Evolutionary conservation across 345 rosid genomes (phyloP).

Genomic region (Tarenaya hassleriana): DNA sequence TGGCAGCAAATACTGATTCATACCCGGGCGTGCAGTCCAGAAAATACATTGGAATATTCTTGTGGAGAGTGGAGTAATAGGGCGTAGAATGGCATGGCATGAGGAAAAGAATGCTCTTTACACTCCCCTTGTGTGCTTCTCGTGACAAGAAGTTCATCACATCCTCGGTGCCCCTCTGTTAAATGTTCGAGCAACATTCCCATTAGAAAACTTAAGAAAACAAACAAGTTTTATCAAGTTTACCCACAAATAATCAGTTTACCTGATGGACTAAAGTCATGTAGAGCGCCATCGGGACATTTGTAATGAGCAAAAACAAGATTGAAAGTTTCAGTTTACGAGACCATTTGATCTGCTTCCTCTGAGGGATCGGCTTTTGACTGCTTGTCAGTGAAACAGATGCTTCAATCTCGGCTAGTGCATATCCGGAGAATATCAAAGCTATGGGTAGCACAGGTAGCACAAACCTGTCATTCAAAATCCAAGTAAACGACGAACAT

Average conservation of each 20-base stretch:
- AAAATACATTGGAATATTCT: conserved; percentile 60
- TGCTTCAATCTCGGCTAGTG: conserved; percentile 48
- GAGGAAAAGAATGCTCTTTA: conserved; percentile 62
- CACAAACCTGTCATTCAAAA: conserved; percentile 64
- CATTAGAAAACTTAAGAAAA: conserved; percentile 7
- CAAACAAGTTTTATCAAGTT: neutral
- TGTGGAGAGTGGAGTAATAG: conserved; percentile 70
- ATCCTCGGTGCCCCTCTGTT: conserved; percentile 94
- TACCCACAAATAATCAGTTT: conserved; percentile 7
- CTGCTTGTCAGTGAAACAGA: conserved; percentile 24
- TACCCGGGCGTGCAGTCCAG: conserved; percentile 92
- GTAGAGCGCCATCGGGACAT: conserved; percentile 81
- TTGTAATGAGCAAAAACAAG: conserved; percentile 69
- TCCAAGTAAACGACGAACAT: conserved; percentile 29
- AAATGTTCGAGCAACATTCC: conserved; percentile 14
- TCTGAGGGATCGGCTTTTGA: conserved; percentile 34
- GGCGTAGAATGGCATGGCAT: conserved; percentile 98
- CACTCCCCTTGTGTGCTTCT: conserved; percentile 58
- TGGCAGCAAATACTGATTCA: neutral
- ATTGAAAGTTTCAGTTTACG: conserved; percentile 41
- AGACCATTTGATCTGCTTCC: conserved; percentile 31
- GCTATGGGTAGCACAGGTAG: conserved; percentile 89
- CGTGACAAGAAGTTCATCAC: conserved; percentile 77
- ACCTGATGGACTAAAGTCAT: conserved; percentile 94
- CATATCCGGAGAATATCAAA: conserved; percentile 78